Evolutionary conservation across 257 asterid genomes (phyloP).

Genomic region (Scutellaria minor): DNA sequence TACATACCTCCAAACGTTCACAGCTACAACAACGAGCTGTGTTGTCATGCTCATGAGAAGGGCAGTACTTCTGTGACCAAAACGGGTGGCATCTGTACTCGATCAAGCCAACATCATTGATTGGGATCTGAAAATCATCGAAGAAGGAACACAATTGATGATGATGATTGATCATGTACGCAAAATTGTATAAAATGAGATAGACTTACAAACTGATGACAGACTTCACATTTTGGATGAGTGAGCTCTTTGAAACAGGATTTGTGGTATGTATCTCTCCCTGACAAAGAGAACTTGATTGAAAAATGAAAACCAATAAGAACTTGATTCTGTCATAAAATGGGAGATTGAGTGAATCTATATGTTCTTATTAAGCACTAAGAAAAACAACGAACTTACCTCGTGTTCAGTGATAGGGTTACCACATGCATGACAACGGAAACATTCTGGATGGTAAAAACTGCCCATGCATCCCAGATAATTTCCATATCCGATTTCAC

Average conservation of each 20-base stretch:
- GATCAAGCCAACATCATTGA: slow-evolving; percentile 78
- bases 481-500: slow-evolving; percentile 76
- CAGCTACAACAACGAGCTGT: slow-evolving; percentile 95
- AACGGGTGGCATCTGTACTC: slow-evolving; percentile 98
- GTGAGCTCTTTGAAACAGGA: slow-evolving; percentile 95
- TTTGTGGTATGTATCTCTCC: slow-evolving; percentile 78
- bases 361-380: not conserved
- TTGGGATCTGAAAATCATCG: slow-evolving; percentile 71
- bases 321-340: slow-evolving; percentile 17
- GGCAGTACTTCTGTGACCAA: slow-evolving; percentile 95
- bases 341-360: not conserved
- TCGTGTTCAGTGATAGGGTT: slow-evolving; percentile 83
- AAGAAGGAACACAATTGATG: not conserved
- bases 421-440: slow-evolving; percentile 78
- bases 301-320: slow-evolving; percentile 56
- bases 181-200: not conserved
- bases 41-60: slow-evolving; percentile 83
- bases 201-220: slow-evolving; percentile 82
- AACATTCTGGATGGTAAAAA: slow-evolving; percentile 89
- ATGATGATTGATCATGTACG: not conserved
- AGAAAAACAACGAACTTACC: slow-evolving; percentile 44
- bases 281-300: slow-evolving; percentile 92
- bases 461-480: slow-evolving; percentile 96
- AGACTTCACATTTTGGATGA: slow-evolving; percentile 96
- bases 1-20: slow-evolving; percentile 89